phyloP scores from a whole-genome alignment of 108 stramenopile genomes.

The Phaeodactylum tricornutum region DNA sequence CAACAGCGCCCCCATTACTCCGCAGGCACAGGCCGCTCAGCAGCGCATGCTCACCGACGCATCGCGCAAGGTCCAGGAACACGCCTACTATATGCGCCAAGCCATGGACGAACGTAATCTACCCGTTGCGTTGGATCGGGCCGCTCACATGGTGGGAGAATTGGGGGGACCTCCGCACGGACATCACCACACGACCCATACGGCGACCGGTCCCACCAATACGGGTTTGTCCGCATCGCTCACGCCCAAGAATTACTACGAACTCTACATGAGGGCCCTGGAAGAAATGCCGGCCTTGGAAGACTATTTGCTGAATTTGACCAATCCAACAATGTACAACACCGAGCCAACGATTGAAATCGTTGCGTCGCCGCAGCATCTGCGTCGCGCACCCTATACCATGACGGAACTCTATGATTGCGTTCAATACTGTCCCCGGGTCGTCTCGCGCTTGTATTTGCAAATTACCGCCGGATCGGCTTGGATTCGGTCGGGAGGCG shows the following conservation, averaged over 20 bases:
- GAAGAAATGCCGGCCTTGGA: constrained; percentile 92
- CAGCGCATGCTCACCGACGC: constrained; percentile 40
- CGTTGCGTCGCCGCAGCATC: not conserved
- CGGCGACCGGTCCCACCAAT: constrained; percentile 19
- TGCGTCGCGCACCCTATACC: constrained; percentile 30
- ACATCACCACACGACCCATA: constrained; percentile 19
- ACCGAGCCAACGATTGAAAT: constrained; percentile 9
- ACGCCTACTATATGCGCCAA: constrained; percentile 68
- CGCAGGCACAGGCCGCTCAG: constrained; percentile 26
- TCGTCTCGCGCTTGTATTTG: constrained; percentile 94
- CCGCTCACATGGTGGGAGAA: constrained; percentile 88
- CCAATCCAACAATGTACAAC: constrained; percentile 1
- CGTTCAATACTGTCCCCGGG: constrained; percentile 89
- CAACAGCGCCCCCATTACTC: constrained; percentile 1
- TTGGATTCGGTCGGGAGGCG: constrained; percentile 82
- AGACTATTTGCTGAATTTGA: constrained; percentile 76
- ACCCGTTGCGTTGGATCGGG: constrained; percentile 62
- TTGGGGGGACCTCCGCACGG: constrained; percentile 75
- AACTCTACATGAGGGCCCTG: constrained; percentile 93
- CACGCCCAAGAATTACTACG: constrained; percentile 96
- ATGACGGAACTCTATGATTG: constrained; percentile 86
- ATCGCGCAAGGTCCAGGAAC: constrained; percentile 56
- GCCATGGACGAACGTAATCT: constrained; percentile 76
- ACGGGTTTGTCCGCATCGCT: constrained; percentile 44
- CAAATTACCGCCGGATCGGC: constrained; percentile 93